These are phyloP conservation scores for Phytophthora palmivora DNA, from an alignment of 352 stramenopile species.

Conservation along the genomic window DNA sequence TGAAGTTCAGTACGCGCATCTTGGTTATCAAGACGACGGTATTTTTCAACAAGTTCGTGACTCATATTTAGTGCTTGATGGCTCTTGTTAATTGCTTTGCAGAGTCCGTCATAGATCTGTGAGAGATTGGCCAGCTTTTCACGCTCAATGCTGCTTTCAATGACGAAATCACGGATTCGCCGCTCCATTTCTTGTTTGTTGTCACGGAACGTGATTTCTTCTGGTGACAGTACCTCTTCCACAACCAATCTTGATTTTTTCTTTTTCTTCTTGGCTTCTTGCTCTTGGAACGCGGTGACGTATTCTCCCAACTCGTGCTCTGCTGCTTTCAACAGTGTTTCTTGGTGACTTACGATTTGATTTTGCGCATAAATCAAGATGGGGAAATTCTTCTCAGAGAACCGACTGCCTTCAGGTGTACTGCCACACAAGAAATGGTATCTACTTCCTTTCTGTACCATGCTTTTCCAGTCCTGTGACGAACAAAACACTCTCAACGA, in stretches of 20 bases:
- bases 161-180: conserved; percentile 37
- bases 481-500: conserved; percentile 41
- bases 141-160: conserved; percentile 30
- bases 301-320: conserved; percentile 44
- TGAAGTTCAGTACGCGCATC: conserved; percentile 21
- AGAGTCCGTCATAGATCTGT: conserved; percentile 32
- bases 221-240: conserved; percentile 63
- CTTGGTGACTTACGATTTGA: conserved; percentile 58
- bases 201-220: conserved; percentile 66
- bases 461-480: conserved; percentile 53
- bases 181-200: conserved; percentile 50
- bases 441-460: conserved; percentile 63
- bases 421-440: conserved; percentile 52
- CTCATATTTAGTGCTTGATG: conserved; percentile 58
- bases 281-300: conserved; percentile 59
- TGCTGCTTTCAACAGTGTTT: conserved; percentile 32
- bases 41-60: conserved; percentile 56
- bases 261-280: conserved; percentile 83
- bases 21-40: conserved; percentile 28
- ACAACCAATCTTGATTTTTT: conserved; percentile 84
- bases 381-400: conserved; percentile 66
- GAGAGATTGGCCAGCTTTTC: conserved; percentile 37
- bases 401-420: conserved; percentile 43
- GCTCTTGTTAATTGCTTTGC: conserved; percentile 69
- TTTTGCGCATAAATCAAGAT: conserved; percentile 70